Evolutionary conservation across 148 eudicot species (phyloP), one percentile per base, ranked within the genome.

Genomic region (Rhododendron williamsianum): DNA sequence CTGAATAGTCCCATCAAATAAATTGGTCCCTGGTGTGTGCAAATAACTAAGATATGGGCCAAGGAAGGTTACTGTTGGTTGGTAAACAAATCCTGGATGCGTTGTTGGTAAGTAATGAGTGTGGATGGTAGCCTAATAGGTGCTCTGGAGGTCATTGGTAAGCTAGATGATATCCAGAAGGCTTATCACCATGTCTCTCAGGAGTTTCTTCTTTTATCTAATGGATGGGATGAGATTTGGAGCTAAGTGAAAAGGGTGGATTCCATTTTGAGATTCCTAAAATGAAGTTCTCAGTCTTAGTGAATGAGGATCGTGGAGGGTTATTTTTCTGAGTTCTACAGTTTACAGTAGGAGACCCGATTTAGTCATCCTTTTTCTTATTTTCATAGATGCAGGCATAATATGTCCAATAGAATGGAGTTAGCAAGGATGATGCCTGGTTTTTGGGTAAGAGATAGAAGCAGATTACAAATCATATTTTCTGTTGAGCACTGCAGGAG

Each of bases 21-120:
- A 38, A 52, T 72, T 83, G 85, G 78, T 52, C 27, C 46, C 73
- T 67, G 58, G 82, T 25, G 19, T 80, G 38, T 80, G 48, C 38
- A 51, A 78, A 13, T 38, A 43, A 78, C 30, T 3, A n/a, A 21
- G 33, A 27, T 21, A 78, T 43, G 52, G 60, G 23, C 38, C 3
- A 5, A n/a, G 81, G 54, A 43, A 78, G 81, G 81, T 45, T 56
- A n/a, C 76, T 35, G 46, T 76, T 19, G 48, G 15, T 76, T 18
- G 72, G 35, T 74, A 76, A 7, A 41, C 79, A 41, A 76, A 76
- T 38, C 9, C n/a, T 15, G 80, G n/a, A 77, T n/a, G 30, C 0
- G 1, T 2, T 77, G 33, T 21, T 8, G 3, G 51, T 77, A 45
- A 10, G 27, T 9, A 43, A 43, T 77, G 80, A 43, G n/a, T 45